Percentiles rank a stretch among this genome's conserved stretches.
phyloP scores from a whole-genome alignment of 306 rosid genomes.

The Cicer arietinum region DNA sequence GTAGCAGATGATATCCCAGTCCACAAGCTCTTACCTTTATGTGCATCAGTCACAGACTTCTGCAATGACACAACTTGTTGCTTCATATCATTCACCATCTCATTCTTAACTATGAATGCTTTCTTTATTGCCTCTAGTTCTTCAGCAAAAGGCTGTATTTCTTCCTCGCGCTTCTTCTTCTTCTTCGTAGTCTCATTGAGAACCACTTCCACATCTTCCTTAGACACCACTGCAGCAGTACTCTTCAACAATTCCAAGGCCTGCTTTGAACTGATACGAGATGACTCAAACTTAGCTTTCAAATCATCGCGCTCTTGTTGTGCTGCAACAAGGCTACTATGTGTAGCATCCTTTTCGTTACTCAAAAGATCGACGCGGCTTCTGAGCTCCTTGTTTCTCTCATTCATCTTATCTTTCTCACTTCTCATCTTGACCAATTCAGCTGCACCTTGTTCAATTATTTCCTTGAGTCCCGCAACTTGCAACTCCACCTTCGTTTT shows the following conservation, averaged over 20 bases:
- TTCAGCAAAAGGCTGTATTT: conserved; percentile 47
- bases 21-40: conserved; percentile 67
- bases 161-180: conserved; percentile 54
- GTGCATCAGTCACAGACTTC: conserved; percentile 50
- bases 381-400: conserved; percentile 48
- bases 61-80: conserved; percentile 48
- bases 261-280: conserved; percentile 44
- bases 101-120: conserved; percentile 69
- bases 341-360: conserved; percentile 55
- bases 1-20: conserved; percentile 69
- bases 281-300: conserved; percentile 54
- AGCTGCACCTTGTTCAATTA: conserved; percentile 41
- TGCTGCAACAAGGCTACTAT: conserved; percentile 48
- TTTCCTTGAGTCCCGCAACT: conserved; percentile 50
- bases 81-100: conserved; percentile 65
- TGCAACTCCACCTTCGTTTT: conserved; percentile 46
- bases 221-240: conserved; percentile 55
- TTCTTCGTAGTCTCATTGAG: conserved; percentile 25
- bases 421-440: conserved; percentile 48
- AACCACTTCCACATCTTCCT: conserved; percentile 43
- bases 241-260: conserved; percentile 66
- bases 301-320: conserved; percentile 44
- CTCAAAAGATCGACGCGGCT: conserved; percentile 43
- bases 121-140: conserved; percentile 70
- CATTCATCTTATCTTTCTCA: conserved; percentile 43